Percentiles rank a stretch among this genome's conserved stretches.
Conservation (phyloP, 2,329 filamentous ascomycete species). For the Fonsecaea pedrosoi region DNA sequence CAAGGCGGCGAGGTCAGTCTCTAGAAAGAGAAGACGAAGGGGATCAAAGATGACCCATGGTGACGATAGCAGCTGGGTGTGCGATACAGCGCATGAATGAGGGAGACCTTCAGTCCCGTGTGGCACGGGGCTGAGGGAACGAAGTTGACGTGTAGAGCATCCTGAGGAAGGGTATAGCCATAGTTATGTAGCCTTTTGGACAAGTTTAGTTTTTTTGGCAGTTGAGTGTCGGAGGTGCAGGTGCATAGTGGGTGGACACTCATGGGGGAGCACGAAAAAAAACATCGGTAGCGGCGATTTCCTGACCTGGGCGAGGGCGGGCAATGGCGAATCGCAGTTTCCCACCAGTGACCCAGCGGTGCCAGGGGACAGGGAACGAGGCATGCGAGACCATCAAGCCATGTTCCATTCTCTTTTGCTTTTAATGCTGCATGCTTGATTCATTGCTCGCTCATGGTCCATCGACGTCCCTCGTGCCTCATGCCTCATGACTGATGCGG, state of each 20-base stretch:
- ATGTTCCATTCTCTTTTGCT: not conserved
- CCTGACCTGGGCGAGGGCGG: constrained; percentile 1
- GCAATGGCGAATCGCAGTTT: constrained; percentile 2
- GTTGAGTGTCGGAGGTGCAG: constrained; percentile 22
- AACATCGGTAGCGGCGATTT: constrained; percentile 25
- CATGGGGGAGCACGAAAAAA: constrained; percentile 21
- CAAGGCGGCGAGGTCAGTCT: constrained; percentile 33
- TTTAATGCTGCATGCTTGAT: constrained; percentile 5
- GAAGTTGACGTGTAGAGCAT: constrained; percentile 37
- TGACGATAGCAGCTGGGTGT: constrained; percentile 27
- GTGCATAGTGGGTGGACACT: constrained; percentile 10
- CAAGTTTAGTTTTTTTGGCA: constrained; percentile 24
- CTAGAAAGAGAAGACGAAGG: constrained; percentile 25
- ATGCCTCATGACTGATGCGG: not conserved
- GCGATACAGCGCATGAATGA: constrained; percentile 30
- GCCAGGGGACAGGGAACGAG: not conserved
- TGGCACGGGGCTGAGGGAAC: constrained; percentile 49
- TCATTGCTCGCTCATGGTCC: constrained; percentile 3
- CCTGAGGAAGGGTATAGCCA: constrained; percentile 33
- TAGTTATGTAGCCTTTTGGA: constrained; percentile 34
- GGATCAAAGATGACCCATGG: constrained; percentile 44
- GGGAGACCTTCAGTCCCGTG: constrained; percentile 53
- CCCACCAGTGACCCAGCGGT: not conserved
- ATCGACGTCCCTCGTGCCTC: not conserved
- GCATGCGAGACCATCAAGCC: not conserved